A percentile compares a stretch with the other conserved stretches of the same genome.
These are phyloP conservation scores for Alternaria sp. DNA, from an alignment of 2,329 filamentous ascomycete genomes.

Conservation along the genomic window DNA sequence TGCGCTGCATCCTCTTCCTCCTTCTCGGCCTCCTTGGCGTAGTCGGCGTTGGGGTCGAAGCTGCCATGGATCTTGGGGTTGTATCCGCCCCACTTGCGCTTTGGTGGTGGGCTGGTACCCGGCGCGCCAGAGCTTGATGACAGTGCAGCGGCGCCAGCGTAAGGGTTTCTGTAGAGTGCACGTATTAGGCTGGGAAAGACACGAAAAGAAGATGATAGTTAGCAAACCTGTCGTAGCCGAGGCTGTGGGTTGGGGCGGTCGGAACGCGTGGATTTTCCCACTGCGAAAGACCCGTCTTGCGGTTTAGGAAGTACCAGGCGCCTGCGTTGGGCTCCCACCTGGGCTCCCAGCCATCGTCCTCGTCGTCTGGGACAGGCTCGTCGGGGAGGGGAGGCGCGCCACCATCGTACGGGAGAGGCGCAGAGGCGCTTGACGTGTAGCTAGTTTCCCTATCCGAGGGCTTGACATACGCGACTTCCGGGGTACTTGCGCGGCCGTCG, in stretches of 20 bases:
- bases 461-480: conserved; percentile 8
- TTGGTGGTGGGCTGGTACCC: conserved; percentile 40
- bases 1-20: conserved; percentile 46
- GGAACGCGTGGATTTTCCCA: conserved; percentile 87
- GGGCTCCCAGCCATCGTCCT: conserved; percentile 78
- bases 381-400: conserved; percentile 54
- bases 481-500: conserved; percentile 14
- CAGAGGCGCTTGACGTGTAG: conserved; percentile 13
- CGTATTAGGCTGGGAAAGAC: conserved; percentile 41
- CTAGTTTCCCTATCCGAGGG: conserved; percentile 15
- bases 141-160: conserved; percentile 34
- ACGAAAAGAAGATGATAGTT: conserved; percentile 36
- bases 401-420: conserved; percentile 37
- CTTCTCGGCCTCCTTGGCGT: conserved; percentile 65
- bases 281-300: conserved; percentile 73
- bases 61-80: conserved; percentile 95
- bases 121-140: conserved; percentile 40
- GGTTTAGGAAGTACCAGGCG: conserved; percentile 85
- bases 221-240: conserved; percentile 46
- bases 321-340: conserved; percentile 74
- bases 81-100: conserved; percentile 73
- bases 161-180: conserved; percentile 31
- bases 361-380: conserved; percentile 52
- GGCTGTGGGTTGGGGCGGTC: background rate
- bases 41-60: conserved; percentile 96